Conservation (phyloP, 495 filamentous ascomycete species). For the Neohortaea acidophila region DNA sequence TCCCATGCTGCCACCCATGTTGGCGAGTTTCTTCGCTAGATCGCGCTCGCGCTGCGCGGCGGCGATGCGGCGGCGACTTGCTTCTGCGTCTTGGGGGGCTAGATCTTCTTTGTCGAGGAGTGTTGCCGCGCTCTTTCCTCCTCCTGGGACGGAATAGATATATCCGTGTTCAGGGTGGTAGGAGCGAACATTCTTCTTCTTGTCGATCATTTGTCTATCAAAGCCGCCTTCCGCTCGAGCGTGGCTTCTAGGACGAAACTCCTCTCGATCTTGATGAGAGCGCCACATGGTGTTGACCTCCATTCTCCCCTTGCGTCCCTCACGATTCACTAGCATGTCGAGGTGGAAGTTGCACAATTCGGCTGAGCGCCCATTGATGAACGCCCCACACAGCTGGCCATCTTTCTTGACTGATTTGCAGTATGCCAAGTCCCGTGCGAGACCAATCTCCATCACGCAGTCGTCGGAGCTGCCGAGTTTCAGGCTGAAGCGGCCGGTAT, state of each 20-base stretch:
- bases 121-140: slow-evolving; percentile 39
- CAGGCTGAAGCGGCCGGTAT: slow-evolving; percentile 65
- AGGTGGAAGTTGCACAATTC: slow-evolving; percentile 91
- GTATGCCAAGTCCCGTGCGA: slow-evolving; percentile 69
- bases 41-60: slow-evolving; percentile 68
- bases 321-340: slow-evolving; percentile 58
- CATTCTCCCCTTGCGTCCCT: slow-evolving; percentile 48
- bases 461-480: slow-evolving; percentile 71
- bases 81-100: slow-evolving; percentile 2
- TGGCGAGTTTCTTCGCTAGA: slow-evolving; percentile 53
- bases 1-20: slow-evolving; percentile 50
- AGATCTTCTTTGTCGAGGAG: slow-evolving; percentile 48
- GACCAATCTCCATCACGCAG: slow-evolving; percentile 77
- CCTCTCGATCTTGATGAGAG: slow-evolving; percentile 23
- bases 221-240: neutral
- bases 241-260: neutral
- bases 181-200: slow-evolving; percentile 10
- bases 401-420: slow-evolving; percentile 77
- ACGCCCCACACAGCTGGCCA: slow-evolving; percentile 61
- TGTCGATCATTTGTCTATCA: neutral
- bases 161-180: slow-evolving; percentile 17
- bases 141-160: slow-evolving; percentile 5
- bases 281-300: slow-evolving; percentile 58
- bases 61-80: slow-evolving; percentile 47
- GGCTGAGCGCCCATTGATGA: slow-evolving; percentile 77